Conservation (phyloP, 2,329 filamentous ascomycete genomes). For the Botrytis deweyae region DNA sequence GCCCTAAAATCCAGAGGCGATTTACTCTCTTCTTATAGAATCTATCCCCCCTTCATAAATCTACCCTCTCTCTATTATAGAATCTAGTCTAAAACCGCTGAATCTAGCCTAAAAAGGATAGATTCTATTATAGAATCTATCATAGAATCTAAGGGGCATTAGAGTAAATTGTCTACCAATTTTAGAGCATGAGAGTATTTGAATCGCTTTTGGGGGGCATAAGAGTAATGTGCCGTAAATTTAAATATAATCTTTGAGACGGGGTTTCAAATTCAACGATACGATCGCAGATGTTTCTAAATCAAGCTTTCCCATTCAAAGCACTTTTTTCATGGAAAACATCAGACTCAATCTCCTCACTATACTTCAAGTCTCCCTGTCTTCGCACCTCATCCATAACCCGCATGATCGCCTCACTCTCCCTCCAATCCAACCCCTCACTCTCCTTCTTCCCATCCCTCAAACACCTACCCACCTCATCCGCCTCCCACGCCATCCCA, state of each 20-base stretch:
- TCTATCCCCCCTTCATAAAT: no score
- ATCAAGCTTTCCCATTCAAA: slow-evolving; percentile 46
- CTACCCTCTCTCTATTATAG: no score
- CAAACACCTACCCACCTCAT: slow-evolving; percentile 63
- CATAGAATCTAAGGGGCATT: no score
- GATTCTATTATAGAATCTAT: no score
- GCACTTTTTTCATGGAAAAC: slow-evolving; percentile 60
- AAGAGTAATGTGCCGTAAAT: no score
- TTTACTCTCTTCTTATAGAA: no score
- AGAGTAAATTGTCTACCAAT: no score
- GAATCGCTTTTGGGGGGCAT: no score
- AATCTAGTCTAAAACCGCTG: no score
- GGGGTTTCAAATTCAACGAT: background rate
- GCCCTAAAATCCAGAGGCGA: no score
- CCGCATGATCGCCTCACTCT: slow-evolving; percentile 65
- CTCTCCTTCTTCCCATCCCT: slow-evolving; percentile 63
- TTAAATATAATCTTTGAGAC: background rate
- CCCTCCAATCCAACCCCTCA: slow-evolving; percentile 55
- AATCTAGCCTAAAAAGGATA: no score
- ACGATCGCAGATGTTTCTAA: background rate
- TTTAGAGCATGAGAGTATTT: no score
- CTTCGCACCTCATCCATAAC: slow-evolving; percentile 47
- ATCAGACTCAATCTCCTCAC: slow-evolving; percentile 62
- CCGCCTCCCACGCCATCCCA: slow-evolving; percentile 71
- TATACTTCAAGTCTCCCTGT: slow-evolving; percentile 57